A percentile compares a stretch with the other conserved stretches of the same genome.
Conservation (phyloP, 495 filamentous ascomycete species). For the Hyaloscypha finlandica region DNA sequence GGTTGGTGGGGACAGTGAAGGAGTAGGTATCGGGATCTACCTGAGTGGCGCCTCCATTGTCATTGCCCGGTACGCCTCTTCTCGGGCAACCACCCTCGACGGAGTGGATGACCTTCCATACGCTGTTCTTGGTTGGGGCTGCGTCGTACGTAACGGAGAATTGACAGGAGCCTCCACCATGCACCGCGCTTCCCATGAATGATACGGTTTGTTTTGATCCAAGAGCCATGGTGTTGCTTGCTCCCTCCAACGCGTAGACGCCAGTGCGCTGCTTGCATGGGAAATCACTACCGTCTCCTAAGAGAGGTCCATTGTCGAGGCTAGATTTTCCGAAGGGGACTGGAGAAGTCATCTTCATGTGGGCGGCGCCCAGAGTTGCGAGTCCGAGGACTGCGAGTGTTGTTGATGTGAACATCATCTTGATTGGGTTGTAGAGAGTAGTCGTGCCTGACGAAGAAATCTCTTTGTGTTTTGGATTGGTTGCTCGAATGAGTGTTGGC, state of each 20-base stretch:
- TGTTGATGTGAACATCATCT: slow-evolving; percentile 23
- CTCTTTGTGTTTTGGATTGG: not conserved
- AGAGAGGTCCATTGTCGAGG: slow-evolving; percentile 60
- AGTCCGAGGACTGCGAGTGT: slow-evolving; percentile 35
- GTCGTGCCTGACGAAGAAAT: slow-evolving; percentile 30
- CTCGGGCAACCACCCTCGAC: slow-evolving; percentile 81
- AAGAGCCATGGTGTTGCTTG: slow-evolving; percentile 51
- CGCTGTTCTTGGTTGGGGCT: slow-evolving; percentile 54
- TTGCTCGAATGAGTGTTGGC: too few species aligned
- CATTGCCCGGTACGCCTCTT: slow-evolving; percentile 47
- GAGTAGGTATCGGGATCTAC: slow-evolving; percentile 43
- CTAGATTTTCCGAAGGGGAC: slow-evolving; percentile 58
- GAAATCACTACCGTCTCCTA: slow-evolving; percentile 62
- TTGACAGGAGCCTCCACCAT: slow-evolving; percentile 89
- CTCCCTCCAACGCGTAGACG: slow-evolving; percentile 41
- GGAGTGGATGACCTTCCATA: slow-evolving; percentile 79
- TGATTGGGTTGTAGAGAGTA: slow-evolving; percentile 19
- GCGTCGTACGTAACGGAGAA: slow-evolving; percentile 77
- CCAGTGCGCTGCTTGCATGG: slow-evolving; percentile 68
- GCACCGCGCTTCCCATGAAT: slow-evolving; percentile 66
- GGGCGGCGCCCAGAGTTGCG: slow-evolving; percentile 56
- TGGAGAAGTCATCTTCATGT: slow-evolving; percentile 73
- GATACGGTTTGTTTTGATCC: slow-evolving; percentile 54
- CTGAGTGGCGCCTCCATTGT: slow-evolving; percentile 24
- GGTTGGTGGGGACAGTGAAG: slow-evolving; percentile 58